A percentile compares a stretch with the other conserved stretches of the same genome.
Evolutionary conservation across 2,329 filamentous ascomycete genomes (phyloP).

Genomic region (Penicillium sp.): DNA sequence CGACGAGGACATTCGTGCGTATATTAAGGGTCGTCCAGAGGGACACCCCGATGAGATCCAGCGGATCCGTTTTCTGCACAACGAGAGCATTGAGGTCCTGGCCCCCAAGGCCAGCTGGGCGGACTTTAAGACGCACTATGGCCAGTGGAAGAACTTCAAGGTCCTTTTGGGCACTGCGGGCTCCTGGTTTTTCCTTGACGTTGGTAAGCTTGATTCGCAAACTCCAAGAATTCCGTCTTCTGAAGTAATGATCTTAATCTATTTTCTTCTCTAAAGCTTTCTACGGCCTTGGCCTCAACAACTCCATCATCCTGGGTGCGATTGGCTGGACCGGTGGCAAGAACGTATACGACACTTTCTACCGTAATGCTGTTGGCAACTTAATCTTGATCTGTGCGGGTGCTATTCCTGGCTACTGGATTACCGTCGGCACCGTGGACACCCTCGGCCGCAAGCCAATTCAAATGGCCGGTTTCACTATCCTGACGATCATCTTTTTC

Average conservation of each 20-base stretch:
- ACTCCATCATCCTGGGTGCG: conserved; percentile 69
- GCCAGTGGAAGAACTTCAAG: conserved; percentile 70
- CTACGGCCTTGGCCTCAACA: conserved; percentile 75
- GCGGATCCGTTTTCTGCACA: conserved; percentile 62
- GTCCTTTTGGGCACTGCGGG: conserved; percentile 77
- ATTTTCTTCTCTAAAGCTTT: conserved; percentile 50
- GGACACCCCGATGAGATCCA: conserved; percentile 68
- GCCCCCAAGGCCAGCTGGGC: conserved; percentile 71
- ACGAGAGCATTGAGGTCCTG: conserved; percentile 59
- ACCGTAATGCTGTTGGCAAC: conserved; percentile 77
- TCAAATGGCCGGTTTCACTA: conserved; percentile 64
- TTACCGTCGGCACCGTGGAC: conserved; percentile 74
- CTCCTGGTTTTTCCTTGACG: conserved; percentile 82
- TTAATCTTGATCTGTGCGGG: conserved; percentile 77
- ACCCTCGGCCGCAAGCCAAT: conserved; percentile 77
- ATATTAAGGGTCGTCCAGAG: conserved; percentile 67
- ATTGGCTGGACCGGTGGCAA: conserved; percentile 71
- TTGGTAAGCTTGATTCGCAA: conserved; percentile 50
- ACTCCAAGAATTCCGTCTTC: conserved; percentile 12
- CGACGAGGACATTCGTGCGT: conserved; percentile 72
- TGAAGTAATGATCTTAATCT: neutral
- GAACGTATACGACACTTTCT: conserved; percentile 69
- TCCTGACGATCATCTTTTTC: conserved; percentile 65
- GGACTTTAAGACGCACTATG: conserved; percentile 74
- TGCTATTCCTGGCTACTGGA: conserved; percentile 81